Conservation (phyloP, 495 filamentous ascomycete species). For the Podospora comata region DNA sequence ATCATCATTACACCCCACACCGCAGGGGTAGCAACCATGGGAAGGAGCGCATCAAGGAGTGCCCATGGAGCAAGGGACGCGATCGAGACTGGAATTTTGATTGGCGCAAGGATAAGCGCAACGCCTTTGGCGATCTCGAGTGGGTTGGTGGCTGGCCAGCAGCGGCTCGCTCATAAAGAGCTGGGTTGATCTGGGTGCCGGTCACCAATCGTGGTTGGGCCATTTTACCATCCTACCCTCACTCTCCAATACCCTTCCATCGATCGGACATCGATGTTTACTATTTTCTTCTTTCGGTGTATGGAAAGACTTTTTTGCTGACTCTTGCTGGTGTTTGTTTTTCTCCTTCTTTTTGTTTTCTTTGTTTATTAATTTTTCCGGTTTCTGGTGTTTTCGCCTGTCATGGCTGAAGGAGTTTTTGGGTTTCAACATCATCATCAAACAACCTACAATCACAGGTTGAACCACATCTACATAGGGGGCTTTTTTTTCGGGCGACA, state of each 20-base stretch:
- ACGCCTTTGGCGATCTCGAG: slow-evolving; percentile 71
- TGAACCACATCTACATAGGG: slow-evolving; percentile 9
- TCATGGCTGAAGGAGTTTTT: neutral
- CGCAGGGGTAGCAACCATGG: slow-evolving; percentile 29
- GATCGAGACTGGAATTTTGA: slow-evolving; percentile 51
- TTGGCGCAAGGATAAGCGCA: slow-evolving; percentile 67
- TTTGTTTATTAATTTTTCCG: slow-evolving; percentile 8
- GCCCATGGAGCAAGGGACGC: slow-evolving; percentile 47
- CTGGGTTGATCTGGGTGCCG: slow-evolving; percentile 30
- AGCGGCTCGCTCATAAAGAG: slow-evolving; percentile 46
- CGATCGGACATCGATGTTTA: slow-evolving; percentile 19
- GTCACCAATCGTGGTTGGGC: slow-evolving; percentile 56
- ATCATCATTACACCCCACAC: slow-evolving; percentile 18
- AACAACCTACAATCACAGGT: slow-evolving; percentile 13
- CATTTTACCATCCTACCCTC: slow-evolving; percentile 26
- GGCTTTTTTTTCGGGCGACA: slow-evolving; percentile 13
- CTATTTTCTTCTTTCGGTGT: slow-evolving; percentile 19
- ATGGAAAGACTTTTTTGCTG: slow-evolving; percentile 27
- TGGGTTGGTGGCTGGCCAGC: slow-evolving; percentile 83
- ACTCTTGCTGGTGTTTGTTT: slow-evolving; percentile 27
- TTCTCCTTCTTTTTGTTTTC: slow-evolving; percentile 24
- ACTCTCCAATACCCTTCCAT: slow-evolving; percentile 15
- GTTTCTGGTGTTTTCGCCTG: neutral
- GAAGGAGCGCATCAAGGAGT: slow-evolving; percentile 47
- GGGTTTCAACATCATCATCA: slow-evolving; percentile 9